Base-by-base conservation (phyloP, 2,329 filamentous ascomycete species). In the Cadophora malorum region DNA sequence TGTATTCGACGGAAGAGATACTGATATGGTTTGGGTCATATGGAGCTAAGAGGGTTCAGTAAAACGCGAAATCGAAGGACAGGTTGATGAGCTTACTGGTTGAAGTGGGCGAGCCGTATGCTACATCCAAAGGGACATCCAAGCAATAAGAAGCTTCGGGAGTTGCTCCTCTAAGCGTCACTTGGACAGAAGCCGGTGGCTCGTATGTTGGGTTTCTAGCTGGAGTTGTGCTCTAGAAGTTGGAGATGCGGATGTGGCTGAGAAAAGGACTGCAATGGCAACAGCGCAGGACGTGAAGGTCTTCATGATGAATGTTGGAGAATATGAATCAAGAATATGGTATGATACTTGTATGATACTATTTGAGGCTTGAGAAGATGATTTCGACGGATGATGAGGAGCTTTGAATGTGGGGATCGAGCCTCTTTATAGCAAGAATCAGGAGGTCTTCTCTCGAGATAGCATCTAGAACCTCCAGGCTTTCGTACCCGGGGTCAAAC, bases 121-220 rank as follows among this genome's bases (percentile, higher is more conserved):
- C 38, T 19, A 38, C 58, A 14, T 47, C 19, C 41, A 61, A 49
- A 16, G 58, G 38, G 9, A 61, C 58, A 19, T 45, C 25, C 58
- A 61, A 19, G 41, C 25, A 25, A 25, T 47, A 61, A 49, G 25
- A 61, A n/a, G 58, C 58, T 28, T 61, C 58, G 4, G 58, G 58
- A 19, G 58, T 61, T 12, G 58, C 58, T 8, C 58, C 58, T 61
- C 16, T 38, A n/a, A 61, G 58, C 12, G 41, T 61, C 38, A 47
- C 58, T 41, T 23, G 16, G 10, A 61, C 58, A 8, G 58, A 47
- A 9, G 41, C 28, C 9, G 58, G 58, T 8, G 38, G 12, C 4
- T 47, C 35, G 21, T 49, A 19, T 61, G 21, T 14, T 41, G 58
- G 38, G 19, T 25, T 59, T 21, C 28, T 38, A n/a, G 55, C 31